Evolutionary conservation across 1,284 basidiomycete species (phyloP).

Genomic region (Trichosporon sp.): DNA sequence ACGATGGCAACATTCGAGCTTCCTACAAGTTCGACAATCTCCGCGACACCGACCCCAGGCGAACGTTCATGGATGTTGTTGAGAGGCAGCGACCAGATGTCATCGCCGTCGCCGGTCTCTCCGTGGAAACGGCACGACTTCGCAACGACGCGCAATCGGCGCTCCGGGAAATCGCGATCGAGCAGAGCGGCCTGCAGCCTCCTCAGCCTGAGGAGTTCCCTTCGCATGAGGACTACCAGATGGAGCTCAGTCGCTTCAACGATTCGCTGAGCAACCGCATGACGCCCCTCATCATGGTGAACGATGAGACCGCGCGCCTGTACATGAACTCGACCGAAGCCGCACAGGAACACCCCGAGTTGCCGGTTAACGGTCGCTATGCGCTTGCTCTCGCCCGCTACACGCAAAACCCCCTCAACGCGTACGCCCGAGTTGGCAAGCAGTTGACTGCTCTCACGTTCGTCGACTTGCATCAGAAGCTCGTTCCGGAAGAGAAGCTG

Average conservation of each 20-base stretch:
- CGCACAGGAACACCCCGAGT: constrained; percentile 77
- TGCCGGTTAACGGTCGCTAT: constrained; percentile 83
- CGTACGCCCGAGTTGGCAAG: constrained; percentile 81
- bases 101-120: constrained; percentile 86
- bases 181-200: constrained; percentile 39
- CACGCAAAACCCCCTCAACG: constrained; percentile 89
- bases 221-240: constrained; percentile 46
- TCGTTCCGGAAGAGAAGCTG: constrained; percentile 74
- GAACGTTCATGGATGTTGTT: constrained; percentile 77
- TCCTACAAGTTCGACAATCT: constrained; percentile 87
- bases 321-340: constrained; percentile 91
- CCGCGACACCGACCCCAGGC: constrained; percentile 63
- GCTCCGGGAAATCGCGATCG: constrained; percentile 50
- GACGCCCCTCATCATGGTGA: constrained; percentile 78
- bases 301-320: constrained; percentile 89
- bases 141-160: constrained; percentile 63
- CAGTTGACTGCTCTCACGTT: constrained; percentile 81
- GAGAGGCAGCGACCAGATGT: constrained; percentile 82
- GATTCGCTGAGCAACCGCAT: constrained; percentile 36
- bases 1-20: constrained; percentile 83
- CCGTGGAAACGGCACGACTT: constrained; percentile 66
- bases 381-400: constrained; percentile 94
- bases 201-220: constrained; percentile 44
- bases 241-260: constrained; percentile 43
- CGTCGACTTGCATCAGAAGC: constrained; percentile 80